phyloP scores from a whole-genome alignment of 2,329 filamentous ascomycete genomes.

The Botryotinia globosa region DNA sequence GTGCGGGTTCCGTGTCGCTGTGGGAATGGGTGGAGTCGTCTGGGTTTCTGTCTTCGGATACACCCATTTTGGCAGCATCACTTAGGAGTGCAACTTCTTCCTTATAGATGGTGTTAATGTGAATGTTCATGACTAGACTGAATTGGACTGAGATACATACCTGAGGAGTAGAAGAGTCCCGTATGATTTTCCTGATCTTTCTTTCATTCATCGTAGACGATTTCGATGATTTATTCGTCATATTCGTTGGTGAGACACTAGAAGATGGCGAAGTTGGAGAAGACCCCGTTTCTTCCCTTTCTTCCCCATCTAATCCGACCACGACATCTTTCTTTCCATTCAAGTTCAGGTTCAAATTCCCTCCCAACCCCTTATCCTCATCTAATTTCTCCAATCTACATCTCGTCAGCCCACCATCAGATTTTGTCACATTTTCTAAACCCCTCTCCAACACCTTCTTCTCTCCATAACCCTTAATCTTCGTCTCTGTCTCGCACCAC shows the following conservation, averaged over 20 bases:
- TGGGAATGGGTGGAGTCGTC: constrained; percentile 21
- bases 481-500: constrained; percentile 44
- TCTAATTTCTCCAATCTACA: constrained; percentile 44
- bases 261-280: neutral
- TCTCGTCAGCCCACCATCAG: constrained; percentile 49
- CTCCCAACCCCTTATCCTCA: constrained; percentile 23
- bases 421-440: constrained; percentile 44
- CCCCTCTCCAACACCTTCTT: constrained; percentile 43
- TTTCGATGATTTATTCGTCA: constrained; percentile 1
- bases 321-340: neutral
- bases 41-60: constrained; percentile 26
- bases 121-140: neutral
- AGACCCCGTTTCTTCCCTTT: constrained; percentile 9
- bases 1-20: constrained; percentile 21
- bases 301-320: constrained; percentile 19
- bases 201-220: constrained; percentile 20
- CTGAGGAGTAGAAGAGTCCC: constrained; percentile 19
- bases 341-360: neutral
- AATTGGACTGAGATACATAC: neutral
- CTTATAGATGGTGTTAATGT: neutral
- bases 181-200: constrained; percentile 22
- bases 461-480: constrained; percentile 29
- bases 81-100: constrained; percentile 25
- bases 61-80: constrained; percentile 27
- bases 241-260: neutral